Conservation (phyloP, 371 early-diverging fungal species). For the Cokeromyces recurvatus region DNA sequence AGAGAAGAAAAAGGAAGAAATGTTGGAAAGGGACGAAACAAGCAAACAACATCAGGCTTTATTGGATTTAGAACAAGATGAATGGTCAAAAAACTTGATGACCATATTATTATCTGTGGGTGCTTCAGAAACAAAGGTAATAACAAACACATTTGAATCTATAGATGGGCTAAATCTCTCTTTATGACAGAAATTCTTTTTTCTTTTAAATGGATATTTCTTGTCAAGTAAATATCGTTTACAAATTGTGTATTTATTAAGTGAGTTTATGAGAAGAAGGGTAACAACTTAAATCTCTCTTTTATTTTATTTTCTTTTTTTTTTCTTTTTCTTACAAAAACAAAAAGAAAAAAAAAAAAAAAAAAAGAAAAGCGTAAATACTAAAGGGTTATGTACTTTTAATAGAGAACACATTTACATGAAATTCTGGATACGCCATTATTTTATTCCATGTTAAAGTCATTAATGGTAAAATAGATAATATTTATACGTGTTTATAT, state of each 20-base stretch:
- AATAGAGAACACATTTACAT: slow-evolving; percentile 55
- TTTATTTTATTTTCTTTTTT: no score
- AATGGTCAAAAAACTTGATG: slow-evolving; percentile 41
- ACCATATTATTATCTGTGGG: slow-evolving; percentile 31
- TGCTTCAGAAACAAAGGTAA: slow-evolving; percentile 45
- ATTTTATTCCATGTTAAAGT: slow-evolving; percentile 51
- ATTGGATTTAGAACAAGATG: slow-evolving; percentile 39
- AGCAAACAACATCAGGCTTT: slow-evolving; percentile 27
- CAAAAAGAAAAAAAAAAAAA: no score
- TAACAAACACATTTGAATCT: not conserved
- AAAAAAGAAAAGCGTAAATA: no score
- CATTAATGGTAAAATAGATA: slow-evolving; percentile 59
- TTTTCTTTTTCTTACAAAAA: no score
- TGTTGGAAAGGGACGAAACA: slow-evolving; percentile 19
- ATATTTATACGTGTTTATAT: no score
- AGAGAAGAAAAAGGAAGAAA: slow-evolving; percentile 17
- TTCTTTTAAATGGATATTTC: slow-evolving; percentile 49
- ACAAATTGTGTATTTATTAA: slow-evolving; percentile 51
- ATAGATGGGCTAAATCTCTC: not conserved
- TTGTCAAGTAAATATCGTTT: slow-evolving; percentile 49
- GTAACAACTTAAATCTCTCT: slow-evolving; percentile 14
- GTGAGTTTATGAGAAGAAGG: slow-evolving; percentile 54
- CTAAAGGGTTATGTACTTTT: no score
- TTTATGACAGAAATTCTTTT: slow-evolving; percentile 43
- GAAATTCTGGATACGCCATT: slow-evolving; percentile 58